Conservation (phyloP, 345 rosid genomes). For the Durio zibethinus region DNA sequence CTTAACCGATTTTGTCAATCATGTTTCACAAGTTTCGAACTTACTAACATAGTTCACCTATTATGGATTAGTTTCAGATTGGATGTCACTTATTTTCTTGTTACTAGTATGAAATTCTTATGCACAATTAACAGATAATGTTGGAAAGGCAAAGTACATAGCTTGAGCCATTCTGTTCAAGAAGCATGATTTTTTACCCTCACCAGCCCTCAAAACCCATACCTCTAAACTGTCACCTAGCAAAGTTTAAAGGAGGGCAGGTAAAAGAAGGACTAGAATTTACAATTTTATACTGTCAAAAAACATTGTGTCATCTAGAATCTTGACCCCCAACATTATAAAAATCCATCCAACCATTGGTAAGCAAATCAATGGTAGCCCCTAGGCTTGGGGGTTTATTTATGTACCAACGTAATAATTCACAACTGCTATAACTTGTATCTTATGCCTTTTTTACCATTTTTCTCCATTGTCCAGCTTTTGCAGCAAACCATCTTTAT, state of each 20-base stretch:
- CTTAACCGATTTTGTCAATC: too few relatives aligned
- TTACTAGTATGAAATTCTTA: neutral
- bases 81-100: neutral
- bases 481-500: slow-evolving; percentile 21
- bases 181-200: neutral
- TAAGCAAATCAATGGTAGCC: neutral
- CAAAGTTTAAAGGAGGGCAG: neutral
- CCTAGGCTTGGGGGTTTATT: neutral
- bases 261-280: neutral
- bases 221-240: neutral
- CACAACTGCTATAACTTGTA: neutral
- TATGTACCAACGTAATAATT: neutral
- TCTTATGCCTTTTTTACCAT: neutral
- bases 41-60: neutral
- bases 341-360: neutral
- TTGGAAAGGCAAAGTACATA: neutral
- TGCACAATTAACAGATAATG: too few relatives aligned
- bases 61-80: neutral
- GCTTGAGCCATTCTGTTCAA: neutral
- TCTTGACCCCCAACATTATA: neutral
- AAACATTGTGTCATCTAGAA: neutral
- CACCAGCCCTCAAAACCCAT: too few relatives aligned
- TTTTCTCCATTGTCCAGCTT: slow-evolving; percentile 11
- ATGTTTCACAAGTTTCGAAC: too few relatives aligned
- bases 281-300: neutral